These are phyloP conservation scores for Rubia yunnanensis DNA, from an alignment of 257 asterid species.

Conservation along the genomic window DNA sequence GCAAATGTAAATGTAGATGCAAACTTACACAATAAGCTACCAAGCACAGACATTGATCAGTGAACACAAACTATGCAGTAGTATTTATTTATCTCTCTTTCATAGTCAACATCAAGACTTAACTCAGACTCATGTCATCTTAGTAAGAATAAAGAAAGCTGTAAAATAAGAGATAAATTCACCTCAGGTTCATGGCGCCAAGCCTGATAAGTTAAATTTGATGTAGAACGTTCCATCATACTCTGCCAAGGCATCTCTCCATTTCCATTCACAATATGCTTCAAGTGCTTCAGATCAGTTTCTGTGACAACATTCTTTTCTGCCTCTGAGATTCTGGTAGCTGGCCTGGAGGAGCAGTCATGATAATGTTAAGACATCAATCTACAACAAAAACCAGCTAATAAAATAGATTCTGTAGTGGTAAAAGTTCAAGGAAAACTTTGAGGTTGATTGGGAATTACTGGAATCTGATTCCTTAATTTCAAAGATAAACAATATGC, in stretches of 20 bases:
- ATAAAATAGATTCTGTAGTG: no score
- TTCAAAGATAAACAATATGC: not conserved
- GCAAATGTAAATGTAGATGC: not conserved
- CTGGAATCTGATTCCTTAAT: not conserved
- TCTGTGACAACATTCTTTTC: conserved; percentile 41
- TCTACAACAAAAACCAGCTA: not conserved
- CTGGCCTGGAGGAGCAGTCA: conserved; percentile 31
- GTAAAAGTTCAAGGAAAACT: not conserved
- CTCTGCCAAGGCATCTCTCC: conserved; percentile 85
- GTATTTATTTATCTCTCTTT: not conserved
- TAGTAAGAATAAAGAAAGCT: not conserved
- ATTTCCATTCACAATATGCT: conserved; percentile 53
- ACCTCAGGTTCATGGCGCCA: conserved; percentile 98
- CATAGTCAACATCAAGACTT: conserved; percentile 6
- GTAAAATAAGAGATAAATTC: conserved; percentile 8
- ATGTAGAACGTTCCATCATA: conserved; percentile 82
- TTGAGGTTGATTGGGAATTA: not conserved
- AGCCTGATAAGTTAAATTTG: conserved; percentile 84
- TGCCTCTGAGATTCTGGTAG: conserved; percentile 32
- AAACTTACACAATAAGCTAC: not conserved
- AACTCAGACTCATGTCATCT: conserved; percentile 73
- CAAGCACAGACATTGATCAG: not conserved
- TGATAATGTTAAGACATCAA: not conserved
- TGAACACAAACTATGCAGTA: not conserved
- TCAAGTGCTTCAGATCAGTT: conserved; percentile 63